A percentile compares a stretch with the other conserved stretches of the same genome.
phyloP scores from a whole-genome alignment of 78 protist species.

The Dictyostelium citrinum region DNA sequence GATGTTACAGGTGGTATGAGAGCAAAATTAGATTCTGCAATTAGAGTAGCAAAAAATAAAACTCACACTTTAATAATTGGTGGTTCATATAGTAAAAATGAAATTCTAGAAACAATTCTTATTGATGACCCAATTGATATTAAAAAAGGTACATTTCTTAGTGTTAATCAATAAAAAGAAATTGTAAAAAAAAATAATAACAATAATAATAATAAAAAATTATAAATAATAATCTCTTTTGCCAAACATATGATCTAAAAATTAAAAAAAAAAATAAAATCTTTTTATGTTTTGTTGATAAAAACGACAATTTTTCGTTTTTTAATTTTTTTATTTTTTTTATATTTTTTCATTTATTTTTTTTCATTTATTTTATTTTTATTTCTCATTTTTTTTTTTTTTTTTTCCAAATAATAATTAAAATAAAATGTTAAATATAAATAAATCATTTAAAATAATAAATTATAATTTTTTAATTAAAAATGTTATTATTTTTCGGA shows the following conservation, averaged over 20 bases:
- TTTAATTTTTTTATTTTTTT: no score
- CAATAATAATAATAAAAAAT: background rate
- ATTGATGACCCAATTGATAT: background rate
- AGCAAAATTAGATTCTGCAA: conserved; percentile 50
- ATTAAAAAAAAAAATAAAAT: no score
- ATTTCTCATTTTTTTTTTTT: background rate
- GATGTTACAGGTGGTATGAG: conserved; percentile 77
- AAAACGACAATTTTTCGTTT: background rate
- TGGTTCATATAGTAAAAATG: conserved; percentile 19
- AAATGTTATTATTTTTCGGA: background rate
- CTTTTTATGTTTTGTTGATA: no score
- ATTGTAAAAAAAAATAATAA: background rate
- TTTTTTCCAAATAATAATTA: background rate
- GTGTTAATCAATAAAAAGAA: background rate
- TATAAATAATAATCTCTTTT: no score
- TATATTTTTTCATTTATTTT: no score
- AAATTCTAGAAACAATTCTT: background rate
- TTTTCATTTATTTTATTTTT: no score
- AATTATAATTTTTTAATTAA: background rate
- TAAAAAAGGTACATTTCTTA: background rate
- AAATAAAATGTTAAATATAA: background rate
- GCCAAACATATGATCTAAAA: no score
- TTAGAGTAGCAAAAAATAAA: background rate
- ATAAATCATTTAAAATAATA: background rate
- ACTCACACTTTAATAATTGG: conserved; percentile 10